Percentiles rank a stretch among this genome's conserved stretches.
Evolutionary conservation across 768 basidiomycete species (phyloP).

Genomic region (Hydnomerulius pinastri): DNA sequence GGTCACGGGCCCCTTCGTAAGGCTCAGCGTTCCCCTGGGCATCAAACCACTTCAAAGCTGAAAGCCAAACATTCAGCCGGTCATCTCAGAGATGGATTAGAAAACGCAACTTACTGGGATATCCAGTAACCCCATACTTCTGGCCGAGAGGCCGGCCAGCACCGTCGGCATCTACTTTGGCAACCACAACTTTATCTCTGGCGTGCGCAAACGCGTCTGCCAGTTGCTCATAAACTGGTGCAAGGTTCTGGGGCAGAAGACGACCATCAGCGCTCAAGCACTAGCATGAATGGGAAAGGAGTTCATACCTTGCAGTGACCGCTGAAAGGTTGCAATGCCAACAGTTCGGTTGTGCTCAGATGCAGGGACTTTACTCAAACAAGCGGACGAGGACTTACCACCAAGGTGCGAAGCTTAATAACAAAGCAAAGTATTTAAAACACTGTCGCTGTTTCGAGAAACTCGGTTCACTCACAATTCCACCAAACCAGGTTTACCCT

Average conservation of each 20-base stretch:
- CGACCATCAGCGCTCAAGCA: background rate
- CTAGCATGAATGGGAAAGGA: background rate
- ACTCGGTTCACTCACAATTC: conserved; percentile 71
- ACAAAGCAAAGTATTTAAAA: conserved; percentile 2
- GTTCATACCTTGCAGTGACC: conserved; percentile 81
- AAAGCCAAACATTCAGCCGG: conserved; percentile 11
- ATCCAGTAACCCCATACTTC: conserved; percentile 81
- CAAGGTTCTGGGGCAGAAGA: conserved; percentile 66
- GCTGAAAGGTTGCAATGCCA: conserved; percentile 35
- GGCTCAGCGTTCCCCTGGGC: conserved; percentile 63
- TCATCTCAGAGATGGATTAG: background rate
- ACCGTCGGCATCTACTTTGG: conserved; percentile 93
- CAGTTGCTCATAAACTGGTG: conserved; percentile 85
- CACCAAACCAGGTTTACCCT: conserved; percentile 81
- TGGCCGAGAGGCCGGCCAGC: conserved; percentile 74
- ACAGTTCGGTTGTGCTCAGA: background rate
- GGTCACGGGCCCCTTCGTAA: conserved; percentile 79
- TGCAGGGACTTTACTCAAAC: background rate
- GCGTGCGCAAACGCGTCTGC: conserved; percentile 81
- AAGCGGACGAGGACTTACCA: conserved; percentile 52
- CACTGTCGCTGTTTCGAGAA: background rate
- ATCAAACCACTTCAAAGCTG: conserved; percentile 92
- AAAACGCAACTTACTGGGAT: conserved; percentile 66
- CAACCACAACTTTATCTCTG: conserved; percentile 83
- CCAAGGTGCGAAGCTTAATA: conserved; percentile 80